These are phyloP conservation scores for Gossypium davidsonii DNA, from an alignment of 441 rosid species.

Conservation along the genomic window DNA sequence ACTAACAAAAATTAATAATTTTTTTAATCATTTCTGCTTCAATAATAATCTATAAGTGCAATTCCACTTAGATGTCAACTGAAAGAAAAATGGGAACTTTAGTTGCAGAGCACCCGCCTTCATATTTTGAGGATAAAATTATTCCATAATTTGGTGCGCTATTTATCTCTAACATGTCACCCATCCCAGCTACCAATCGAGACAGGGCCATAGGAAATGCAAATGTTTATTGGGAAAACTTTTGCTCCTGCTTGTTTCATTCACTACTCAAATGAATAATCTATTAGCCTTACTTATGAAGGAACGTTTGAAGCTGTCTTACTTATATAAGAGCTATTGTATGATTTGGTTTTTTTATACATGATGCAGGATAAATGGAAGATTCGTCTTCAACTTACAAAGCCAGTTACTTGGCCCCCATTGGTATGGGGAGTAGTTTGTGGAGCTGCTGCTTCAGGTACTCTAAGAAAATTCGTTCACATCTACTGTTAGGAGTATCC, in stretches of 20 bases:
- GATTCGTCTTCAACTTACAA: conserved; percentile 93
- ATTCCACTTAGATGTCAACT: neutral
- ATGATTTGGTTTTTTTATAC: neutral
- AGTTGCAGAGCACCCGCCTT: neutral
- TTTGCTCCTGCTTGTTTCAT: neutral
- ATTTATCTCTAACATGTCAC: neutral
- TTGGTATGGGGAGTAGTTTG: conserved; percentile 93
- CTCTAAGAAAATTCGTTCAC: neutral
- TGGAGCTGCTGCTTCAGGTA: conserved; percentile 99
- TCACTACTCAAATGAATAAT: neutral
- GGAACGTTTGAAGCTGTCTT: neutral
- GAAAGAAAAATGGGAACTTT: neutral
- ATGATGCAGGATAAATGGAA: conserved; percentile 85
- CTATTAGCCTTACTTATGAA: neutral
- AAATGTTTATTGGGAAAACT: neutral
- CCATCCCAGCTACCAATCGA: neutral
- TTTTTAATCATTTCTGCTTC: neutral
- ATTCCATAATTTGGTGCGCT: neutral
- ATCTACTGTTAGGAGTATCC: conserved; percentile 3
- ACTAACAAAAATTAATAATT: neutral
- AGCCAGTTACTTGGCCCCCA: conserved; percentile 99
- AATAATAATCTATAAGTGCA: neutral
- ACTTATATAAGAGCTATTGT: neutral
- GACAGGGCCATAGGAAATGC: neutral
- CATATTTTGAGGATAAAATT: neutral